phyloP scores from a whole-genome alignment of 768 basidiomycete genomes.

The Daedalea quercina region DNA sequence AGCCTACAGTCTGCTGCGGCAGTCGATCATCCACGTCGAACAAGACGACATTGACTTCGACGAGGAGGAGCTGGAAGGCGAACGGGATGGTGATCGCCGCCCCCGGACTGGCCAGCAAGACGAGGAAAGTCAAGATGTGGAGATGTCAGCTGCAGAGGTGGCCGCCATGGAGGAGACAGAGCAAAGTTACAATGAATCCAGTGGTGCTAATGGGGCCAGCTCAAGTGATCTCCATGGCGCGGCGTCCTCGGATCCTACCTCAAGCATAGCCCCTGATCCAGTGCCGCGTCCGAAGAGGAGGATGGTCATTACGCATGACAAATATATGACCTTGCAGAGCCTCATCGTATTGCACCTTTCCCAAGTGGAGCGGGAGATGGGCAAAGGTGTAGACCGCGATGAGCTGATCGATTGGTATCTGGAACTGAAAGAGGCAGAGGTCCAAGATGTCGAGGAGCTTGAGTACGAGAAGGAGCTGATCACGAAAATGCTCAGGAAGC shows the following conservation, averaged over 20 bases:
- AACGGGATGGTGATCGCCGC: conserved; percentile 35
- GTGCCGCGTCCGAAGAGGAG: conserved; percentile 49
- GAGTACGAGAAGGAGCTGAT: conserved; percentile 90
- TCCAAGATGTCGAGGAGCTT: conserved; percentile 79
- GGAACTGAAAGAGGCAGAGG: conserved; percentile 78
- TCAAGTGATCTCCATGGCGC: conserved; percentile 23
- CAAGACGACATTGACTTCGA: conserved; percentile 99
- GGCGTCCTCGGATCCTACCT: conserved; percentile 14
- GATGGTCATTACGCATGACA: conserved; percentile 94
- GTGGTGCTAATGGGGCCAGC: conserved; percentile 25
- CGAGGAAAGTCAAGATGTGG: conserved; percentile 51
- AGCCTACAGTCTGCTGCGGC: conserved; percentile 87
- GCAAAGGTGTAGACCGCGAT: conserved; percentile 76
- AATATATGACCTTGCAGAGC: conserved; percentile 86
- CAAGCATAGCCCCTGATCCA: conserved; percentile 13
- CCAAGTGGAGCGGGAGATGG: conserved; percentile 68
- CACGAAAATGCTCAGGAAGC: conserved; percentile 79
- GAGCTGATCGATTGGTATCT: conserved; percentile 97
- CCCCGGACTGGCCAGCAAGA: conserved; percentile 24
- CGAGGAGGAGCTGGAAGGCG: conserved; percentile 71
- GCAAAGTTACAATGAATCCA: conserved; percentile 33
- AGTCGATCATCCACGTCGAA: conserved; percentile 99
- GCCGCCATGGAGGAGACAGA: conserved; percentile 47
- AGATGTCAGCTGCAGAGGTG: conserved; percentile 57
- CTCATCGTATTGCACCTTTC: conserved; percentile 80